These are phyloP conservation scores for Acanthamoeba rhysodes DNA, from an alignment of 208 protist species.

Conservation along the genomic window DNA sequence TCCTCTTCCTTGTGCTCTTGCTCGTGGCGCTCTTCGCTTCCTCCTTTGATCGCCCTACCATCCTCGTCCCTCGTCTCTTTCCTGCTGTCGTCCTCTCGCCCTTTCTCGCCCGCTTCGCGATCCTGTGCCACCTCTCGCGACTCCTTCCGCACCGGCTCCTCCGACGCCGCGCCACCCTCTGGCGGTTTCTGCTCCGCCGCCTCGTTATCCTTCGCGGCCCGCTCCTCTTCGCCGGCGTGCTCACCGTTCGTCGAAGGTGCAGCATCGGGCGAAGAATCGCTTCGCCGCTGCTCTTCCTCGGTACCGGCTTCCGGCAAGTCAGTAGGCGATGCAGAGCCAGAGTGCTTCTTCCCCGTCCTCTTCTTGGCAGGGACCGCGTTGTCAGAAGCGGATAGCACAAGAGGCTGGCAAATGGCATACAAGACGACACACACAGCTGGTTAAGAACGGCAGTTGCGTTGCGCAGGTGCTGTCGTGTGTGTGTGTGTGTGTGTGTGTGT, in stretches of 20 bases:
- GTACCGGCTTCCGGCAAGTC: too few species aligned
- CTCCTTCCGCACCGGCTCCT: not conserved
- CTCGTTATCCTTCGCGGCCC: not conserved
- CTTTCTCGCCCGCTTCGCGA: not conserved
- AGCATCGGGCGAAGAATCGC: conserved; percentile 3
- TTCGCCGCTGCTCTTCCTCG: not conserved
- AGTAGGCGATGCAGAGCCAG: too few species aligned
- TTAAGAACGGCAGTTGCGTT: too few species aligned
- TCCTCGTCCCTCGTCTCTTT: not conserved
- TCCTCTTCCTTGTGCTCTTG: not conserved
- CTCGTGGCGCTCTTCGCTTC: not conserved
- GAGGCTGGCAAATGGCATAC: too few species aligned
- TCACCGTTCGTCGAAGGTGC: not conserved
- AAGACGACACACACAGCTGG: too few species aligned
- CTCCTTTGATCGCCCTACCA: not conserved
- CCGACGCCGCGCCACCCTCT: too few species aligned
- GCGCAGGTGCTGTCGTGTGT: too few species aligned
- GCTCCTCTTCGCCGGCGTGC: not conserved
- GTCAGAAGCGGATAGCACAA: too few species aligned
- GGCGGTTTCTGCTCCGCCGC: too few species aligned
- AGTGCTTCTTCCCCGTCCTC: too few species aligned
- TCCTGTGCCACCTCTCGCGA: not conserved
- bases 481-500: too few species aligned
- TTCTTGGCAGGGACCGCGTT: too few species aligned
- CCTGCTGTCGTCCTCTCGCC: not conserved